These are phyloP conservation scores for Thelonectria discophora DNA, from an alignment of 2,329 filamentous ascomycete species.

Conservation along the genomic window DNA sequence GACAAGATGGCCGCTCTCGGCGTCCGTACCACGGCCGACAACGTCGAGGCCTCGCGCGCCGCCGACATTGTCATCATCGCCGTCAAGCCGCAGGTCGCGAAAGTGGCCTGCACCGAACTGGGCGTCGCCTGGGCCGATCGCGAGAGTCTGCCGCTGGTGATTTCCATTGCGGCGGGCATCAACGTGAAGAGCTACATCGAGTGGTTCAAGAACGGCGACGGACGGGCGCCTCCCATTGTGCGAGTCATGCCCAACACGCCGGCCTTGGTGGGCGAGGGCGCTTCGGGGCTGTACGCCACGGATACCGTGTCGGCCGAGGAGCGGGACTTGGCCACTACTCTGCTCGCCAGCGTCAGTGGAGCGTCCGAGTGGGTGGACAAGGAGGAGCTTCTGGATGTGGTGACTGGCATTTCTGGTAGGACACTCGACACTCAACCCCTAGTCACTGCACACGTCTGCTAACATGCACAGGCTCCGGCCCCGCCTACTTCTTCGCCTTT, in stretches of 20 bases:
- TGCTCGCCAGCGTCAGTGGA: conserved; percentile 58
- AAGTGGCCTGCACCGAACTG: conserved; percentile 58
- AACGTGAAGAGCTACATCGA: conserved; percentile 53
- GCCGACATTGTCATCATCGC: conserved; percentile 59
- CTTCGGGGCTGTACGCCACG: conserved; percentile 57
- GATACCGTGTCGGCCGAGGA: conserved; percentile 53
- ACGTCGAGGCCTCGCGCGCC: conserved; percentile 53
- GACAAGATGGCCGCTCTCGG: conserved; percentile 57
- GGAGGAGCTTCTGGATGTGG: conserved; percentile 60
- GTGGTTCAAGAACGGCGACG: conserved; percentile 53
- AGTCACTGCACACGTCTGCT: no score
- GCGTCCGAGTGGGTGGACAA: conserved; percentile 59
- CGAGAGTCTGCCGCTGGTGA: conserved; percentile 52
- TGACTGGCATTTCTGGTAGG: conserved; percentile 60
- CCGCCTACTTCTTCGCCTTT: conserved; percentile 63
- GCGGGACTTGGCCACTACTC: conserved; percentile 52
- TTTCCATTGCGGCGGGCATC: conserved; percentile 61
- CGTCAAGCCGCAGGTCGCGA: conserved; percentile 61
- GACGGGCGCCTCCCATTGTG: conserved; percentile 54
- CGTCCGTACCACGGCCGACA: conserved; percentile 57
- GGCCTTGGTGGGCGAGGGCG: conserved; percentile 60
- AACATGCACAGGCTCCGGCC: conserved; percentile 54
- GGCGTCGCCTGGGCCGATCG: conserved; percentile 49
- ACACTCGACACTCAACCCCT: not conserved
- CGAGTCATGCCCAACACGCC: conserved; percentile 64